phyloP scores from a whole-genome alignment of 2,329 filamentous ascomycete species.

The Claviceps sp. region DNA sequence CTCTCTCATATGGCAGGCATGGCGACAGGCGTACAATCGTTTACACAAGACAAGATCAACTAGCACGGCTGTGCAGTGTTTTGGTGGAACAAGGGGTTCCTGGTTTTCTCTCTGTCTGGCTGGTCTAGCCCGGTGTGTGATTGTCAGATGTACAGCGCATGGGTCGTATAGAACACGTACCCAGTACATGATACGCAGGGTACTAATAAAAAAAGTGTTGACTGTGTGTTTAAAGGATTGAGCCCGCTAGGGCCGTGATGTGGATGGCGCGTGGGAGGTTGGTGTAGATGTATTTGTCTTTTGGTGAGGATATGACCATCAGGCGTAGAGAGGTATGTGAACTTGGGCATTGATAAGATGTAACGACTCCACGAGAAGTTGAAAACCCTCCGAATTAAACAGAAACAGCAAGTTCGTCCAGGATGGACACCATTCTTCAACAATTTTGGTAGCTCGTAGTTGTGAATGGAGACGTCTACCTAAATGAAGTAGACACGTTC shows the following conservation, averaged over 20 bases:
- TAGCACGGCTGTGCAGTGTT: not conserved
- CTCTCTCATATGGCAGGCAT: slow-evolving; percentile 1
- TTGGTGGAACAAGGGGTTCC: not conserved
- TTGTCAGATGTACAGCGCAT: not conserved
- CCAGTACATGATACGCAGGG: not conserved
- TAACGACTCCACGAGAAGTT: not conserved
- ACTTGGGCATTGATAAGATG: no score
- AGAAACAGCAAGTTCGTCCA: no score
- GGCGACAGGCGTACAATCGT: slow-evolving; percentile 6
- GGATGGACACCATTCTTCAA: no score
- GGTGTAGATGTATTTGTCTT: not conserved
- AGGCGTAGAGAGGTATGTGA: no score
- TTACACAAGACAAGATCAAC: not conserved
- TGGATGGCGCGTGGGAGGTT: not conserved
- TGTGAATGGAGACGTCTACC: not conserved
- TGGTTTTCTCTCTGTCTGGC: not conserved
- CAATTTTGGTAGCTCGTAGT: not conserved
- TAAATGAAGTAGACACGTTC: not conserved
- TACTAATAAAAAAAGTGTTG: not conserved
- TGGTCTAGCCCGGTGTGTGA: not conserved
- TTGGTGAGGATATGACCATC: no score
- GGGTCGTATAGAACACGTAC: not conserved
- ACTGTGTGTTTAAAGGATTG: no score
- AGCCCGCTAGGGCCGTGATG: no score
- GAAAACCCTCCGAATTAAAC: no score